These are phyloP conservation scores for Pseudozyma flocculosa DNA, from an alignment of 1,284 basidiomycete genomes.

Conservation along the genomic window DNA sequence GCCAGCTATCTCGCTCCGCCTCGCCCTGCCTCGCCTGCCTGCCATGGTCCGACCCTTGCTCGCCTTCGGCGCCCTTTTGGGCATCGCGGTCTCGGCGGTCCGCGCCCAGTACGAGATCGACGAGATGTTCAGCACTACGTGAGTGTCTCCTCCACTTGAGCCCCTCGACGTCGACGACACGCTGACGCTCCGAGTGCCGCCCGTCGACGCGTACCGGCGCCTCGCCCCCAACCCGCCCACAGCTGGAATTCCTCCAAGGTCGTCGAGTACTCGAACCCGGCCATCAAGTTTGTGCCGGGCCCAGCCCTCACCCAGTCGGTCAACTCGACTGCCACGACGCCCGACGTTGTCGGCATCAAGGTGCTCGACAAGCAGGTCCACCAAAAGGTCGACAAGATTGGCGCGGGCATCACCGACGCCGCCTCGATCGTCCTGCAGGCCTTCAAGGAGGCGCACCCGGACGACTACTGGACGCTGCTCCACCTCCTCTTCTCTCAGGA, in stretches of 20 bases:
- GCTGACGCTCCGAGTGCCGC: too few relatives aligned
- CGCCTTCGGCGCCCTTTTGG: conserved; percentile 10
- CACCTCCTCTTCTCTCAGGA: conserved; percentile 1
- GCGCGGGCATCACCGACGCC: background rate
- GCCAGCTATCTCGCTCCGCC: too few relatives aligned
- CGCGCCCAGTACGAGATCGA: conserved; percentile 22
- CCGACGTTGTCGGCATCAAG: background rate
- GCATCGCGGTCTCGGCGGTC: conserved; percentile 25
- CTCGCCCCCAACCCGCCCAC: too few relatives aligned
- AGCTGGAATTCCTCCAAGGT: too few relatives aligned
- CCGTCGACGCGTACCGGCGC: too few relatives aligned
- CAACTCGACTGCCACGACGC: background rate
- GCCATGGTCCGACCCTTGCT: conserved; percentile 29
- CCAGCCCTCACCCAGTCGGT: background rate
- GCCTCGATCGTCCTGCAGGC: background rate
- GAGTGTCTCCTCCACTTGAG: background rate
- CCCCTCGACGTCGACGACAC: too few relatives aligned
- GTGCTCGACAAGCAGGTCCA: background rate
- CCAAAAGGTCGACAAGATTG: background rate
- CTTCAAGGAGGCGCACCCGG: background rate
- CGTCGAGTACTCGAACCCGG: background rate
- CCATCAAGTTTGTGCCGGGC: background rate
- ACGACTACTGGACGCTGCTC: background rate
- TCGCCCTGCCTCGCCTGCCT: too few relatives aligned
- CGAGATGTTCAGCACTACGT: conserved; percentile 28